Base-by-base conservation (phyloP, 768 basidiomycete genomes). In the Hericium erinaceus region DNA sequence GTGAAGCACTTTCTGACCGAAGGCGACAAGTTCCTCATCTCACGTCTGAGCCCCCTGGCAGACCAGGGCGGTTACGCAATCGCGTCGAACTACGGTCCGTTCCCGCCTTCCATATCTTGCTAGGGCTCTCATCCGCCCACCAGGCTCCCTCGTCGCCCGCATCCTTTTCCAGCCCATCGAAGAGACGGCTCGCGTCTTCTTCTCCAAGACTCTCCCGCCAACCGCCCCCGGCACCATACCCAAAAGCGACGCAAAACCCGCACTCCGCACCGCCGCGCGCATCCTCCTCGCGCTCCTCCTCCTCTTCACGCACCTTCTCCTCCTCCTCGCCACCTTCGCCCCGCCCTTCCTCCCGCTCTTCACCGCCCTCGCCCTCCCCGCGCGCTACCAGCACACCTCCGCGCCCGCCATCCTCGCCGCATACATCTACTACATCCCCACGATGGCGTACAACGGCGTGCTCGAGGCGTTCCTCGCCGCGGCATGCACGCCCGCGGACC, bases 1-100 rank as follows among this genome's bases (percentile, higher is more conserved):
- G 77, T 98, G 61, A 99, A 99, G 69, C 97, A 98, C 69, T 80
- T 98, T 61, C 74, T 99, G 26, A 98, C 95, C 0, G 97, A 98
- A 66, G 93, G 92, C 3, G 97, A 99, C 69, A 92, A 97, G 65
- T 74, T 98, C 48, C 79, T 95, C 11, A 77, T 99, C 16, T 90
- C 91, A 0, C 82, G 80, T 68, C 83, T 92, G 65, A 93, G 92
- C 58, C 84, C 88, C 33, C 72, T 95, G 52, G 75, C 83, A 49
- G 88, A 95, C 67, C 94, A 98, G 70, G 95, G 92, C 4, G 95
- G 93, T 1, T 98, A 97, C 69, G 95, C 95, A 0, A 77, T 98
- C 12, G 95, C 97, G 12, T 87, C 89, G 40, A 98, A 98, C 70
- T 99, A 98, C 67, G 97, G 95, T 90, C 54, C 52, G 80, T 13